Evolutionary conservation across 2,329 filamentous ascomycete genomes (phyloP).

Genomic region (Ascocoryne sarcoides): DNA sequence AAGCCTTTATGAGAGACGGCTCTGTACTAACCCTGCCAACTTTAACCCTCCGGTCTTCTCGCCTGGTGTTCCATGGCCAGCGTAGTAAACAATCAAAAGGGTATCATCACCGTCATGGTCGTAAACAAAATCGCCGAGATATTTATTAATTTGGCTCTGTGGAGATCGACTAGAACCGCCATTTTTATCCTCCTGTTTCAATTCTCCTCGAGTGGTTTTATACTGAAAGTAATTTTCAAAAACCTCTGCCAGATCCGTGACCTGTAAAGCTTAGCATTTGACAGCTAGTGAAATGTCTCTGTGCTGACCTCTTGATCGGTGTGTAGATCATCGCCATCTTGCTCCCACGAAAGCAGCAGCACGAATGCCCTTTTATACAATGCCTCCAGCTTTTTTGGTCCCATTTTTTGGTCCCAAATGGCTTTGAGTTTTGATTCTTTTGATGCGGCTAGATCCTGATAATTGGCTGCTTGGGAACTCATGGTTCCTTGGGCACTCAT

Average conservation of each 20-base stretch:
- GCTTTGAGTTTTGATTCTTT: too few relatives aligned
- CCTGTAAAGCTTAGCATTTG: constrained; percentile 7
- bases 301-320: constrained; percentile 7
- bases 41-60: constrained; percentile 1
- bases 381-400: too few relatives aligned
- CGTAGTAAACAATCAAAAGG: constrained; percentile 14
- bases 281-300: neutral
- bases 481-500: too few relatives aligned
- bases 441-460: too few relatives aligned
- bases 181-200: neutral
- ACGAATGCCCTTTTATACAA: constrained; percentile 4
- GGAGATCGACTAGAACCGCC: neutral
- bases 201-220: too few relatives aligned
- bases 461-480: neutral
- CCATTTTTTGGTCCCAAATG: too few relatives aligned
- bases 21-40: constrained; percentile 8
- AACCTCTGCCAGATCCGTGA: constrained; percentile 1
- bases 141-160: constrained; percentile 8
- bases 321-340: constrained; percentile 6
- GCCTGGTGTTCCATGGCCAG: constrained; percentile 9
- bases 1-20: too few relatives aligned
- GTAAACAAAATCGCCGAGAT: constrained; percentile 8
- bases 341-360: constrained; percentile 10
- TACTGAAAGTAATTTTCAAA: constrained; percentile 7
- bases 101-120: constrained; percentile 4